phyloP scores from a whole-genome alignment of 2,329 filamentous ascomycete species.

The Gnomoniopsis smithogilvyi region DNA sequence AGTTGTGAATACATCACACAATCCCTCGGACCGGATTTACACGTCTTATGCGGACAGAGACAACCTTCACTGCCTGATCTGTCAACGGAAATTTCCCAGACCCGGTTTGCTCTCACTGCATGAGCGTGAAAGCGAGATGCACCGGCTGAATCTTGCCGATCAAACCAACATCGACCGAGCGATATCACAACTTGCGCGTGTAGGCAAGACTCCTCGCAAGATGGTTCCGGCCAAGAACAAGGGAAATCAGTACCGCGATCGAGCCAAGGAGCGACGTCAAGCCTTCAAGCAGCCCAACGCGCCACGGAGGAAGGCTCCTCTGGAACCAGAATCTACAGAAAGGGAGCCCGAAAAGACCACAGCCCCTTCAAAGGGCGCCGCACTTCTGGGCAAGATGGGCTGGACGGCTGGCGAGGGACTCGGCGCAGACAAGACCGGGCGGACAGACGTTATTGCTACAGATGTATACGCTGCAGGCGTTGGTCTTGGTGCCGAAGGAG shows the following conservation, averaged over 20 bases:
- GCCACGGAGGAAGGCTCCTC: conserved; percentile 41
- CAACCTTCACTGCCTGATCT: conserved; percentile 37
- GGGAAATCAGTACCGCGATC: conserved; percentile 55
- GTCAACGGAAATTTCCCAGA: conserved; percentile 38
- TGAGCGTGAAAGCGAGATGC: conserved; percentile 42
- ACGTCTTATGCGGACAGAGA: conserved; percentile 55
- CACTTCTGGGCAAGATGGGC: conserved; percentile 70
- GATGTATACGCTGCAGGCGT: conserved; percentile 66
- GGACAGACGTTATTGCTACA: conserved; percentile 61
- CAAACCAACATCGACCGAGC: conserved; percentile 28
- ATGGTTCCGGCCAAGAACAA: conserved; percentile 21
- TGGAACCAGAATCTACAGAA: conserved; percentile 32
- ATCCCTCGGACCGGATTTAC: conserved; percentile 37
- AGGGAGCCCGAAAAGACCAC: conserved; percentile 28
- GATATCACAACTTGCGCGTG: conserved; percentile 23
- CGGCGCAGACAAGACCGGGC: conserved; percentile 59
- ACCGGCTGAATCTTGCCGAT: conserved; percentile 30
- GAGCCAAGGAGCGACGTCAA: conserved; percentile 64
- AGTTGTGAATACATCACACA: conserved; percentile 20
- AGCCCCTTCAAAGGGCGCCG: conserved; percentile 55
- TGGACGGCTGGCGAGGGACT: conserved; percentile 65
- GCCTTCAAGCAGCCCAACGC: conserved; percentile 56
- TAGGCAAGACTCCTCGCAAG: conserved; percentile 30
- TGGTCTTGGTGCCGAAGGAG: conserved; percentile 65
- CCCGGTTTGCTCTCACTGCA: conserved; percentile 38